Conservation (phyloP, 2,329 filamentous ascomycete genomes). For the Teratosphaeria gauchensis region DNA sequence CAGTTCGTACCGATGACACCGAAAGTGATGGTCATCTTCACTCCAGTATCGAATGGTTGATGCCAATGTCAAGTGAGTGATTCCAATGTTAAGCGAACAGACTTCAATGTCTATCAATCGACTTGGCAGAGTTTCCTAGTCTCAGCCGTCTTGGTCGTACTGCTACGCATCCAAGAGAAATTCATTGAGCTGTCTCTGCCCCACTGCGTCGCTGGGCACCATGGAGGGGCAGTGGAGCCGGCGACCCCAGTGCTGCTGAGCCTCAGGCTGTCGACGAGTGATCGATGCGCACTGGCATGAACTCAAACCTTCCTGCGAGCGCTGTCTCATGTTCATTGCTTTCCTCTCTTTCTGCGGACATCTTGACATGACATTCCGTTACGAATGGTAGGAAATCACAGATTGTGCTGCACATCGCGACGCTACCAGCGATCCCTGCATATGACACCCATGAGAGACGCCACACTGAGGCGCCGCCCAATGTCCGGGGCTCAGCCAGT, state of each 20-base stretch:
- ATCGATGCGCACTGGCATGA: neutral
- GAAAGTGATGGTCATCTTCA: slow-evolving; percentile 28
- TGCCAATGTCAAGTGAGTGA: neutral
- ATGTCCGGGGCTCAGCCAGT: neutral
- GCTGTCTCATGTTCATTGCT: neutral
- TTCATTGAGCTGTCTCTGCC: neutral
- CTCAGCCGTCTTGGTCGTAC: neutral
- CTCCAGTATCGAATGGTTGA: neutral
- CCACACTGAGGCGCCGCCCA: neutral
- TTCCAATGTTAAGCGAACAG: too few species aligned
- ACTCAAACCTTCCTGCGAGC: neutral
- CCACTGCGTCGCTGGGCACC: too few species aligned
- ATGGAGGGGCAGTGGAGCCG: neutral
- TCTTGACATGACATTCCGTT: neutral
- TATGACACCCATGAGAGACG: neutral
- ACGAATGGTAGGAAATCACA: neutral
- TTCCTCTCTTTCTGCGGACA: neutral
- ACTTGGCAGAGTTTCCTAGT: neutral
- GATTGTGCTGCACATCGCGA: neutral
- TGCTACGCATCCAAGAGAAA: neutral
- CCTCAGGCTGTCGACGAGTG: neutral
- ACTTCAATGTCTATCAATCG: too few species aligned
- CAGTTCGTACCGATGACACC: slow-evolving; percentile 40
- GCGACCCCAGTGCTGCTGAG: neutral
- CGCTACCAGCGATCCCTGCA: neutral